Conservation (phyloP, 805 yeast genomes). For the Cephaloascus albidus region DNA sequence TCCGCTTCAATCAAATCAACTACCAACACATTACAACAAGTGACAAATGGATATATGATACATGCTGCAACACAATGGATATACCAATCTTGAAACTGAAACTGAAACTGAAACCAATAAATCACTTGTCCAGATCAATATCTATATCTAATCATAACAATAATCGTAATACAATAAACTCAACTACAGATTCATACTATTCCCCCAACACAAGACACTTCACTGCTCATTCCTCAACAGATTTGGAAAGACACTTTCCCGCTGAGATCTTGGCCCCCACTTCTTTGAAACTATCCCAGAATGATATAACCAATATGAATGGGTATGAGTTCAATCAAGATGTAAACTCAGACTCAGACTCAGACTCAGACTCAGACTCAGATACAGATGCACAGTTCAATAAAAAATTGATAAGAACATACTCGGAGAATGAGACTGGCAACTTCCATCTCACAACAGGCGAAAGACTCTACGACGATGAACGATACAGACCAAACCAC, state of each 20-base stretch:
- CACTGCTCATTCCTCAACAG: neutral
- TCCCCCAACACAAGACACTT: neutral
- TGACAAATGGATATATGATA: no score
- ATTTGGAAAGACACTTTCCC: conserved; percentile 1
- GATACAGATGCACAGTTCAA: neutral
- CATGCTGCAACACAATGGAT: no score
- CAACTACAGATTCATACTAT: no score
- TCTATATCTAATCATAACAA: no score
- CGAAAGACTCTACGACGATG: conserved; percentile 43
- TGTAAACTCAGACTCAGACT: neutral
- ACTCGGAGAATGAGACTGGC: conserved; percentile 56
- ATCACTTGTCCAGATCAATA: no score
- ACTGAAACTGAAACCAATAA: no score
- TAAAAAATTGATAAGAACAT: conserved; percentile 37
- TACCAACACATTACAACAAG: no score
- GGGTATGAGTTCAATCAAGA: no score
- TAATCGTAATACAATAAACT: no score
- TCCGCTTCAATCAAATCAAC: no score
- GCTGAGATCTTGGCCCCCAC: neutral
- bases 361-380: neutral
- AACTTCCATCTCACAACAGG: conserved; percentile 51
- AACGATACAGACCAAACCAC: conserved; percentile 34
- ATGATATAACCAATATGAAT: neutral
- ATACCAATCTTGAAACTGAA: no score
- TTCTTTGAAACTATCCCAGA: neutral